Conservation (phyloP, 73 alveolate species). For the Paramecium sonneborni region DNA sequence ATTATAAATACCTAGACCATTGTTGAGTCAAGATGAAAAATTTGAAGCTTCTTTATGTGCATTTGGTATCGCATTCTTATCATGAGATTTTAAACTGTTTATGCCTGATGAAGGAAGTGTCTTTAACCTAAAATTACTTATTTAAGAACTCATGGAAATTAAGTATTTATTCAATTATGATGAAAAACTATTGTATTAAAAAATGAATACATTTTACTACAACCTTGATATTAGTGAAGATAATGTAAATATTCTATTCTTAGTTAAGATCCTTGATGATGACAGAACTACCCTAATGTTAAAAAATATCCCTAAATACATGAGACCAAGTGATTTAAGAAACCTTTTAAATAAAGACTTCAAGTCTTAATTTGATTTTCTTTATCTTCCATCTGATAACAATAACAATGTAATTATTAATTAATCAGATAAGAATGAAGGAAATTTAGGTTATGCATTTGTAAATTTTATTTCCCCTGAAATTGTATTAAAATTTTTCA, state of each 20-base stretch:
- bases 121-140: neutral
- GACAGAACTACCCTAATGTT: slow-evolving; percentile 23
- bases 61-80: slow-evolving; percentile 16
- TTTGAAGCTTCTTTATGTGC: slow-evolving; percentile 32
- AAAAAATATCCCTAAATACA: neutral
- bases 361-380: neutral
- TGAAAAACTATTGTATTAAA: neutral
- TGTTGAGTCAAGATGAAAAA: slow-evolving; percentile 16
- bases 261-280: neutral
- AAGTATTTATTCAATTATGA: neutral
- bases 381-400: slow-evolving; percentile 9
- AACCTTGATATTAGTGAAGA: slow-evolving; percentile 2
- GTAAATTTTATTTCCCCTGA: neutral
- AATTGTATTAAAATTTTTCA: slow-evolving; percentile 6
- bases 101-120: slow-evolving; percentile 11
- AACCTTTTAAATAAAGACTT: neutral
- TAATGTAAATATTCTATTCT: neutral
- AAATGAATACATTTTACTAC: neutral
- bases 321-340: slow-evolving; percentile 13
- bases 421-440: neutral
- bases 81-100: slow-evolving; percentile 3
- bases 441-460: slow-evolving; percentile 44
- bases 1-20: slow-evolving; percentile 8
- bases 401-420: neutral
- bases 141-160: neutral